Evolutionary conservation across 768 basidiomycete genomes (phyloP).

Genomic region (Mrakia gelida): DNA sequence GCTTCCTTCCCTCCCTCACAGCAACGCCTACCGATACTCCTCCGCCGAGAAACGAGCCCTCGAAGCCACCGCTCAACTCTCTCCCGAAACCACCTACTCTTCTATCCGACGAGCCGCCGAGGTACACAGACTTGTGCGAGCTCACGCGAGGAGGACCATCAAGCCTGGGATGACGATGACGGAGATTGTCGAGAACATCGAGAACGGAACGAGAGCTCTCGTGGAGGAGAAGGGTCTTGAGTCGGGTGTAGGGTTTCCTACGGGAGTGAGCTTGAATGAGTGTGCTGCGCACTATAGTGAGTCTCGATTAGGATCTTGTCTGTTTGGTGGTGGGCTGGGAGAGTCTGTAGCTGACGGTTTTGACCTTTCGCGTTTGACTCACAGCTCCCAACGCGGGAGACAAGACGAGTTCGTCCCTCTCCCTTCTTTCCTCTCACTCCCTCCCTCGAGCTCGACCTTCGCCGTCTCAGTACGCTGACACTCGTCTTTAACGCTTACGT

Average conservation of each 20-base stretch:
- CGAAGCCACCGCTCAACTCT: conserved; percentile 50
- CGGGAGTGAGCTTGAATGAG: conserved; percentile 86
- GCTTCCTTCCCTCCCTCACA: conserved; percentile 41
- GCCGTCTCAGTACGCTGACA: not conserved
- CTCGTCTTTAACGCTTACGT: not conserved
- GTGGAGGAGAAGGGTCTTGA: conserved; percentile 80
- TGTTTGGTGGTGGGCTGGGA: too few species aligned
- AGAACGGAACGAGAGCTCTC: conserved; percentile 81
- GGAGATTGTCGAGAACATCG: conserved; percentile 88
- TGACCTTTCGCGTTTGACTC: too few species aligned
- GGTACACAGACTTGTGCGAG: conserved; percentile 87
- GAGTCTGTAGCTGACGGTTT: not conserved
- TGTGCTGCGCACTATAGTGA: conserved; percentile 86
- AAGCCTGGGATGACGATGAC: conserved; percentile 91
- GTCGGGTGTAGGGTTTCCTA: conserved; percentile 90
- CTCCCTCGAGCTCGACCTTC: not conserved
- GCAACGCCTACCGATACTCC: conserved; percentile 80
- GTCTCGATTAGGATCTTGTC: not conserved
- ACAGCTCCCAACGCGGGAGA: conserved; percentile 33
- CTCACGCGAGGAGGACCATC: conserved; percentile 73
- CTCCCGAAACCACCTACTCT: conserved; percentile 53
- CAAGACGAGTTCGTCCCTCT: conserved; percentile 32
- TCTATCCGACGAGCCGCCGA: conserved; percentile 89
- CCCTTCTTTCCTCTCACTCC: not conserved
- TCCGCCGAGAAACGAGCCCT: conserved; percentile 82